phyloP scores from a whole-genome alignment of 225 moss, liverwort and hornwort species.

The Pseudoscleropodium purum region DNA sequence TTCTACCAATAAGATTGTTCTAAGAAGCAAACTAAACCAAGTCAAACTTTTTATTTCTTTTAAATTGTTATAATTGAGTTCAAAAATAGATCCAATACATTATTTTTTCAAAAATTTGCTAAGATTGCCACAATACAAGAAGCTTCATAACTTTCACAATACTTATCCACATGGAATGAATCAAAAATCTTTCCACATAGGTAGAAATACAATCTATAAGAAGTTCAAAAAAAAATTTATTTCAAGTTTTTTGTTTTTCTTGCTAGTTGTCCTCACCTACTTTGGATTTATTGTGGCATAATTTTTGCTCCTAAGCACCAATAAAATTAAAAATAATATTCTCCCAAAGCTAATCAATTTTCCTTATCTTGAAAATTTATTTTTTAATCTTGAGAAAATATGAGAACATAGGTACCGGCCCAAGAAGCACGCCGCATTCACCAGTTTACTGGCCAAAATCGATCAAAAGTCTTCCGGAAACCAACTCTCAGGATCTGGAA shows the following conservation, averaged over 20 bases:
- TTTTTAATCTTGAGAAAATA: background rate
- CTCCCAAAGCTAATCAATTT: background rate
- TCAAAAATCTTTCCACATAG: background rate
- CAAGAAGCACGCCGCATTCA: background rate
- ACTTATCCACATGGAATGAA: background rate
- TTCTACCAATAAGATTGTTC: fast-evolving
- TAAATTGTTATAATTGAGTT: background rate
- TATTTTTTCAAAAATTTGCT: background rate
- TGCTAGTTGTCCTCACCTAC: fast-evolving
- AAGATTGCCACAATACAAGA: background rate
- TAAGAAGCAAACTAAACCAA: background rate
- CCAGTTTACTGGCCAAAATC: background rate
- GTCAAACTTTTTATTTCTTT: background rate
- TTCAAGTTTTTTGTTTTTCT: background rate
- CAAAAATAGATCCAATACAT: background rate
- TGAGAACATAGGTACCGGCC: background rate
- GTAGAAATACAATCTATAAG: background rate
- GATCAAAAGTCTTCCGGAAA: background rate
- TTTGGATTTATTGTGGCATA: background rate
- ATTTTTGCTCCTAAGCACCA: background rate
- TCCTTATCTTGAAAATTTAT: background rate
- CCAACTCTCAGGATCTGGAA: background rate
- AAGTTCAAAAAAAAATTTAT: background rate
- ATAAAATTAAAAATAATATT: background rate
- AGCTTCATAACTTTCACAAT: background rate